These are phyloP conservation scores for Penicillium antarcticum DNA, from an alignment of 495 filamentous ascomycete genomes.

Conservation along the genomic window DNA sequence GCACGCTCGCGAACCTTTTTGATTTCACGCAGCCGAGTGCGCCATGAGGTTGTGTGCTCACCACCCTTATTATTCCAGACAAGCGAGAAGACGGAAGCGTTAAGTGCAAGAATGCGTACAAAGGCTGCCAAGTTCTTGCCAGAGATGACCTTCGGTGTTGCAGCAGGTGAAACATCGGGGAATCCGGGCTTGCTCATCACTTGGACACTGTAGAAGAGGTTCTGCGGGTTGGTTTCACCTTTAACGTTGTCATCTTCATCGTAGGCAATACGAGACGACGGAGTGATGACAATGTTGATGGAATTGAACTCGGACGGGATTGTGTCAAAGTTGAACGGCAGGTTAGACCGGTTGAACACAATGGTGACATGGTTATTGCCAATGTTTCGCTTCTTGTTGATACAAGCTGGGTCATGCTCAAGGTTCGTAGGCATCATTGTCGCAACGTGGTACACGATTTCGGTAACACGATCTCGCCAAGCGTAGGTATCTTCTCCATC, in stretches of 20 bases:
- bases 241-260: constrained; percentile 21
- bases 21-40: constrained; percentile 81
- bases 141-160: constrained; percentile 81
- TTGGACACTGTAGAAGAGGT: constrained; percentile 76
- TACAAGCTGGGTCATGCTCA: constrained; percentile 68
- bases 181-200: constrained; percentile 81
- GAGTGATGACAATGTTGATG: constrained; percentile 93
- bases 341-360: constrained; percentile 91
- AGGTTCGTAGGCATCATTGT: constrained; percentile 94
- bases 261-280: constrained; percentile 59
- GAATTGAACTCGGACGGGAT: constrained; percentile 93
- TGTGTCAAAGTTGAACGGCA: constrained; percentile 83
- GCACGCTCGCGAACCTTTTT: constrained; percentile 68
- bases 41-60: constrained; percentile 87
- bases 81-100: constrained; percentile 86
- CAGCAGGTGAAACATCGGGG: constrained; percentile 84
- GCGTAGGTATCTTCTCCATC: constrained; percentile 87
- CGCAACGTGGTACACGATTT: constrained; percentile 91
- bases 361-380: constrained; percentile 99
- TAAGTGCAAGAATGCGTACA: constrained; percentile 85
- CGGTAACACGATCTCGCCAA: constrained; percentile 91
- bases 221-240: constrained; percentile 31
- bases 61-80: constrained; percentile 84
- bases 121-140: constrained; percentile 77
- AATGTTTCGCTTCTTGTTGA: constrained; percentile 89